Base-by-base conservation (phyloP, 1,284 basidiomycete species). In the Irpex sp. region DNA sequence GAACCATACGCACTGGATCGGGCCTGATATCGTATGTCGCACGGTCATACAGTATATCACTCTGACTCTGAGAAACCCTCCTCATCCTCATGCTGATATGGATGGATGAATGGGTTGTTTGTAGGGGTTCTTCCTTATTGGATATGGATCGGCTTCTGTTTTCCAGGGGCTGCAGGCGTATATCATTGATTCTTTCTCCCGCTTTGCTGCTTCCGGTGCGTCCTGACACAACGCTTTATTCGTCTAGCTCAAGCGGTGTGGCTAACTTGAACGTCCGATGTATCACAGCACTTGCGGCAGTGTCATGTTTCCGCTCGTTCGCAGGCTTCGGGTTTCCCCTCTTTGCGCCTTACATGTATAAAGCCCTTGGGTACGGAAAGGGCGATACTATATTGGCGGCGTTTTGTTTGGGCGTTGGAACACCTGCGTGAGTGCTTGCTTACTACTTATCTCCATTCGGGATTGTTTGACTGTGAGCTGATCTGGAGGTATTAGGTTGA, bases 291-390 rank as follows among this genome's bases (percentile, higher is more conserved):
- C 74, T 89, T 2, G 86, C 86, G 0, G 83, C 85, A 0, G 81
- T 82, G 9, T 75, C 81, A 0, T 86, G 71, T 71, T 71, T 88
- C 5, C 82, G 87, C 37, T 83, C 85, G 0, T 63, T 88, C 0
- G 82, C 82, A 1, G 86, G 87, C 1, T 88, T 87, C 59, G 84
- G 81, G 1, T 90, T 90, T 70, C 88, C 88, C 5, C 71, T 90
- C 6, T 89, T 90, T 65, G 86, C 83, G 1, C 84, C 86, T 5
- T 75, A 79, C 7, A 88, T 90, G 86, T 89, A 84, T 70, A 70
- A 76, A 2, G 75, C 75, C 9, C 76, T 90, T 0, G 88, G 87
- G 2, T 87, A 83, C 56, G 88, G 87, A 0, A 84, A 82, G 58
- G 88, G 86, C 2, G 74, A 84, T 62, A 85, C 87, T 0, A 78